Evolutionary conservation across 345 rosid species (phyloP), one percentile per base, ranked within the genome.

Genomic region (thale cress (Arabidopsis thaliana)): DNA sequence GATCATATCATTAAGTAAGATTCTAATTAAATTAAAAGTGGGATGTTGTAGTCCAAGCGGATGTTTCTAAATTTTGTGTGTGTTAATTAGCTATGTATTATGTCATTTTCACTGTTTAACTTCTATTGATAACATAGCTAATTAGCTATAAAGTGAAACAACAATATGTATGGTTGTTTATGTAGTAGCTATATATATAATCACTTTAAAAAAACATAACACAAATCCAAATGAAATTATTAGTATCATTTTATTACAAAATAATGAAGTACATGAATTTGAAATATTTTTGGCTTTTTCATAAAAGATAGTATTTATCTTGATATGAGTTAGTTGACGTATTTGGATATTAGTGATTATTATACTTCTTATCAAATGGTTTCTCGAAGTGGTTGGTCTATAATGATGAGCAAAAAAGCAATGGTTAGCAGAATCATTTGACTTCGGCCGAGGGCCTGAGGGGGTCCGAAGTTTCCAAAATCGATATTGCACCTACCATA

Each of bases 391-490:
- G 53, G 78, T 67, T 58, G 78, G 53, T 38, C 59, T 36, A 57
- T 46, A 58, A 67, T 55, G 16, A 49, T 46, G 56, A 48, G 37
- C 46, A 56, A 25, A 40, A 63, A 71, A 52, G 46, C 45, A 42
- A 56, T 63, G 70, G 46, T 73, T 74, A 74, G 59, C 64, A 46
- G 51, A 22, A 69, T 75, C 52, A 40, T 58, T 67, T 66, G 73
- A 67, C 78, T 75, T 67, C 2, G 59, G 32, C 28, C 42, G 44
- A 60, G 65, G 48, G 20, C 41, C 77, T 65, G 13, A 49, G 67
- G 60, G 60, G 67, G 46, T 75, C 67, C 53, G 67, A 75, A 58
- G 73, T 59, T 66, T 75, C 60, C 67, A 48, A 75, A 59, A 30
- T 59, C 60, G 56, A 49, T 75, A 49, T 67, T 75, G 53, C 61